phyloP scores from a whole-genome alignment of 768 basidiomycete species.

The Suillus ampliporus region DNA sequence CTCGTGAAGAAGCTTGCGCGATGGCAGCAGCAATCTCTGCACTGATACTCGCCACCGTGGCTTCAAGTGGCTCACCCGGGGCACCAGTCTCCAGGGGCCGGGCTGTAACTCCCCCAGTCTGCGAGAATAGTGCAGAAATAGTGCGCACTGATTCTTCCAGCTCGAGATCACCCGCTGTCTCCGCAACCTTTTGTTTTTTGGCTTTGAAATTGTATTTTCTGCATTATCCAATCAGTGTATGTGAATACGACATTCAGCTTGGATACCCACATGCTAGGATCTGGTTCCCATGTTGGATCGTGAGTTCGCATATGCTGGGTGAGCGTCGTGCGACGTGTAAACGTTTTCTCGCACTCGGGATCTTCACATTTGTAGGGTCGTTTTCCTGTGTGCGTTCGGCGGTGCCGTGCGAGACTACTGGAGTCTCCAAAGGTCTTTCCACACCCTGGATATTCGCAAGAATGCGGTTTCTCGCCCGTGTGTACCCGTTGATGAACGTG shows the following conservation, averaged over 20 bases:
- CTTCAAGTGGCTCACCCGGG: slow-evolving; percentile 55
- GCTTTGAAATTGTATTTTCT: slow-evolving; percentile 84
- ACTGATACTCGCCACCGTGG: slow-evolving; percentile 76
- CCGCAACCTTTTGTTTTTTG: slow-evolving; percentile 61
- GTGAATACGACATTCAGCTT: slow-evolving; percentile 13
- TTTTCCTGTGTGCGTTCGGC: slow-evolving; percentile 87
- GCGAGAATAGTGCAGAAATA: slow-evolving; percentile 69
- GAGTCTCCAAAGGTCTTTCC: slow-evolving; percentile 91
- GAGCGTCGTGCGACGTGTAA: slow-evolving; percentile 83
- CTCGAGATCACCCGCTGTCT: slow-evolving; percentile 61
- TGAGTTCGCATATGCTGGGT: slow-evolving; percentile 89
- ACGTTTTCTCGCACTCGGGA: slow-evolving; percentile 83
- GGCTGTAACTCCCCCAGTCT: slow-evolving; percentile 46
- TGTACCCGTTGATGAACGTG: slow-evolving; percentile 90
- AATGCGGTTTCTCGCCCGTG: slow-evolving; percentile 92
- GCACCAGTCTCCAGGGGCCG: slow-evolving; percentile 36
- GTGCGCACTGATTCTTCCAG: slow-evolving; percentile 77
- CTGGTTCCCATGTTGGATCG: slow-evolving; percentile 84
- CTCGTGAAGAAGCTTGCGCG: slow-evolving; percentile 70
- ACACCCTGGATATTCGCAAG: slow-evolving; percentile 88
- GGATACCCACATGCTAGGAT: slow-evolving; percentile 74
- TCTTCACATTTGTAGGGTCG: slow-evolving; percentile 88
- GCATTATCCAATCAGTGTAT: slow-evolving; percentile 24
- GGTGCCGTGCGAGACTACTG: slow-evolving; percentile 89
- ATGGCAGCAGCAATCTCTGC: slow-evolving; percentile 83